These are phyloP conservation scores for Ganoderma resinaceum DNA, from an alignment of 1,284 basidiomycete species.

Conservation along the genomic window DNA sequence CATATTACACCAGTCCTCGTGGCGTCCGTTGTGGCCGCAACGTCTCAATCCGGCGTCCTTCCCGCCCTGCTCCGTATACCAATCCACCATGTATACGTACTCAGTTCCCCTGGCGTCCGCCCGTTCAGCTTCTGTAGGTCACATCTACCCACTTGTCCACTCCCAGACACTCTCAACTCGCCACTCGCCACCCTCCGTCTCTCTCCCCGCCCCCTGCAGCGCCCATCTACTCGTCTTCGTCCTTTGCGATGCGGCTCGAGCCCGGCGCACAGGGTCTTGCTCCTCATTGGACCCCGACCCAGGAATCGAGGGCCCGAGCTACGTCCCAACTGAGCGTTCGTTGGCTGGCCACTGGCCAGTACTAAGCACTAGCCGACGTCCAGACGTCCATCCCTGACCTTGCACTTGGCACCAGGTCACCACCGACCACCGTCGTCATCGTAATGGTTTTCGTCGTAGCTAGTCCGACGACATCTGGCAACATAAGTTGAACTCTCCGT, in stretches of 20 bases:
- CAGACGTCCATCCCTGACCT: background rate
- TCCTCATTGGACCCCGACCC: background rate
- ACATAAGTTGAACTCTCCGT: background rate
- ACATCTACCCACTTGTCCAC: background rate
- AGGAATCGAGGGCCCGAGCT: background rate
- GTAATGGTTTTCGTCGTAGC: slow-evolving; percentile 5
- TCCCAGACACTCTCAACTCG: background rate
- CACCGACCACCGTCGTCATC: slow-evolving; percentile 10
- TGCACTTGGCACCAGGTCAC: background rate
- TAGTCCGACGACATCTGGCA: background rate
- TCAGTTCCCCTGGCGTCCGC: background rate
- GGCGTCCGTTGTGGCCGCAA: slow-evolving; percentile 7
- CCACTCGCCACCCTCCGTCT: background rate
- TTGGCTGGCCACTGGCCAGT: slow-evolving; percentile 1
- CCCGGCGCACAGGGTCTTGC: background rate
- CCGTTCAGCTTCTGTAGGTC: background rate
- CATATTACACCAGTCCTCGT: slow-evolving; percentile 18
- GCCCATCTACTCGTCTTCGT: background rate
- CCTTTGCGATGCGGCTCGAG: background rate
- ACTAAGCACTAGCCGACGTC: background rate
- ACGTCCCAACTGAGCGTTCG: background rate
- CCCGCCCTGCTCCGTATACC: slow-evolving; percentile 1
- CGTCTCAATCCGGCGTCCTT: background rate
- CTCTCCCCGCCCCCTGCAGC: background rate
- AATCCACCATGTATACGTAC: too few relatives aligned